Percentiles rank a stretch among this genome's conserved stretches.
phyloP scores from a whole-genome alignment of 371 early-diverging fungal species.

The Lichtheimia ramosa region DNA sequence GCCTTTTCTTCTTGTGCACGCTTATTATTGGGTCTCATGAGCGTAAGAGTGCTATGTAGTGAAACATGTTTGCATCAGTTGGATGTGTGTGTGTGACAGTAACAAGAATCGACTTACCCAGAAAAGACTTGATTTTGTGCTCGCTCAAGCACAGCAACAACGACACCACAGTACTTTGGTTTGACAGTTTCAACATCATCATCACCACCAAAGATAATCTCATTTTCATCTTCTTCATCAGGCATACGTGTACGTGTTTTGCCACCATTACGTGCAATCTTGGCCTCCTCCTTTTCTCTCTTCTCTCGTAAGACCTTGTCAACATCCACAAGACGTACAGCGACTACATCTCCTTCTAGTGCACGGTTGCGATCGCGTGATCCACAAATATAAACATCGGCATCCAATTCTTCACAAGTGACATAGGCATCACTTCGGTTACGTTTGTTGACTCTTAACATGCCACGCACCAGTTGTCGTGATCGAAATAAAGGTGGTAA shows the following conservation, averaged over 20 bases:
- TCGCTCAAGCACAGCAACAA: conserved; percentile 65
- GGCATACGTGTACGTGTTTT: conserved; percentile 33
- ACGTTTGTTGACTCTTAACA: conserved; percentile 79
- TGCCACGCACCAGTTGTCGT: conserved; percentile 59
- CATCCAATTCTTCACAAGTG: conserved; percentile 60
- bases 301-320: conserved; percentile 60
- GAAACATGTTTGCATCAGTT: not conserved
- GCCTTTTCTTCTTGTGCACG: conserved; percentile 41
- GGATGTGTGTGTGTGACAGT: not conserved
- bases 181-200: conserved; percentile 50
- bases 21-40: conserved; percentile 56
- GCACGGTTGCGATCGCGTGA: conserved; percentile 80
- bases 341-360: conserved; percentile 83
- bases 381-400: conserved; percentile 77
- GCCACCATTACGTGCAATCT: conserved; percentile 47
- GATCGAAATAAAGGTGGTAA: conserved; percentile 47
- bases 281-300: conserved; percentile 48
- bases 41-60: conserved; percentile 37
- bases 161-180: conserved; percentile 61
- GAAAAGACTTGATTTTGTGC: conserved; percentile 65
- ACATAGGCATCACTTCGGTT: conserved; percentile 85
- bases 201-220: conserved; percentile 49
- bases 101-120: conserved; percentile 25
- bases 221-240: conserved; percentile 47
- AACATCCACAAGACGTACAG: conserved; percentile 67